phyloP scores from a whole-genome alignment of 208 protist species.

The Herpetomonas samuelpessoai region DNA sequence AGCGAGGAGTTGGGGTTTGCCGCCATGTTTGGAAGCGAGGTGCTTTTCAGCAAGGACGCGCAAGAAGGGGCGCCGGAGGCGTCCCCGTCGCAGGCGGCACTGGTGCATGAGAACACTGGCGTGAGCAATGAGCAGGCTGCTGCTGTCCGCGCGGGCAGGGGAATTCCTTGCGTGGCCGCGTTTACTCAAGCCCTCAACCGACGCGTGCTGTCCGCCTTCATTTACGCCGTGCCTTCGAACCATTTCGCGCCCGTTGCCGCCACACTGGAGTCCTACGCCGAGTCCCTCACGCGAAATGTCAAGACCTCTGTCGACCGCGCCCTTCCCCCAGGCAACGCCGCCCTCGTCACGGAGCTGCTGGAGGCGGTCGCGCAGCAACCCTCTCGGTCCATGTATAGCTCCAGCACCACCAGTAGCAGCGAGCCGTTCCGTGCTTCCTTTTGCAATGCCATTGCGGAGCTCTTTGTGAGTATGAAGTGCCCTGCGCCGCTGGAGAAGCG shows the following conservation, averaged over 20 bases:
- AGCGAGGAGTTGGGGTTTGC: not conserved
- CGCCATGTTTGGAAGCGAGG: not conserved
- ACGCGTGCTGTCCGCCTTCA: slow-evolving; percentile 1
- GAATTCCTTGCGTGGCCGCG: not conserved
- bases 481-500: not conserved
- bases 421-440: not conserved
- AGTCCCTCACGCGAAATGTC: not conserved
- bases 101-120: not conserved
- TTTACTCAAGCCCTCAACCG: not conserved
- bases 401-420: not conserved
- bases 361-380: not conserved
- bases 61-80: not conserved
- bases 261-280: not conserved
- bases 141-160: not conserved
- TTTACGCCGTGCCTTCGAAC: not conserved
- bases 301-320: slow-evolving; percentile 1
- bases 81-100: no score
- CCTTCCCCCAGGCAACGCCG: not conserved
- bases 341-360: not conserved
- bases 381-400: not conserved
- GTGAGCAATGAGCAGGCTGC: not conserved
- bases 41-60: not conserved
- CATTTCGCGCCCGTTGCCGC: not conserved
- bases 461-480: not conserved
- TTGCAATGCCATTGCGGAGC: not conserved